Evolutionary conservation across 2,329 filamentous ascomycete species (phyloP).

Genomic region (Aspergillus pseudoterreus): DNA sequence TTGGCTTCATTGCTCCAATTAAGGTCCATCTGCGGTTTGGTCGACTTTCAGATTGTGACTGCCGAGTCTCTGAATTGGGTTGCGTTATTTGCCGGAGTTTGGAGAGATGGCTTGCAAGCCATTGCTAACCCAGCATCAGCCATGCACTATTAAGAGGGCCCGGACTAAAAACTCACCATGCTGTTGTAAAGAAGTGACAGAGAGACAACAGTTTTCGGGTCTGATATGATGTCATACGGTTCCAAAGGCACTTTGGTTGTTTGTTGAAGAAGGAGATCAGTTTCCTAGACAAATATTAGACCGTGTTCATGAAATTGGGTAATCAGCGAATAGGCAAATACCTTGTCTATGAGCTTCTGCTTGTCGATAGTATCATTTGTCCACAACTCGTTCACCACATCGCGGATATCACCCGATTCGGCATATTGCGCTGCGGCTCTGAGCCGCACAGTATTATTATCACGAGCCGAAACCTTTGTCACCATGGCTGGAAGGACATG

Average conservation of each 20-base stretch:
- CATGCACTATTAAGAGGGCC: neutral
- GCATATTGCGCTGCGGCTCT: conserved; percentile 68
- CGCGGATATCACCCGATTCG: conserved; percentile 67
- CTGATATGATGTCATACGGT: conserved; percentile 79
- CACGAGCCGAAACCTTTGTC: conserved; percentile 49
- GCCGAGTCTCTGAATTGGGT: conserved; percentile 57
- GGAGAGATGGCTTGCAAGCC: conserved; percentile 81
- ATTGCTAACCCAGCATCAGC: conserved; percentile 55
- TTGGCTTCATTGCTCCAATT: conserved; percentile 58
- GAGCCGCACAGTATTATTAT: conserved; percentile 57
- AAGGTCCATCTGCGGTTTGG: conserved; percentile 76
- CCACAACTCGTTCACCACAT: conserved; percentile 67
- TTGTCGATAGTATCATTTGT: conserved; percentile 49
- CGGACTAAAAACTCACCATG: conserved; percentile 54
- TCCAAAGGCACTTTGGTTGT: conserved; percentile 61
- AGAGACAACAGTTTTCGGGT: conserved; percentile 79
- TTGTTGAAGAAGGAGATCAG: conserved; percentile 49
- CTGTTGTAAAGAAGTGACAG: conserved; percentile 90
- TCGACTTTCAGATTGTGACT: conserved; percentile 39
- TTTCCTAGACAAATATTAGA: conserved; percentile 40
- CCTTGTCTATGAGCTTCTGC: conserved; percentile 59
- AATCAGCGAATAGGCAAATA: conserved; percentile 10
- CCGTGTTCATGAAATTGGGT: neutral
- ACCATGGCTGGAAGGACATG: conserved; percentile 53
- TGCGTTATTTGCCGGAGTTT: conserved; percentile 77